Evolutionary conservation across 106 monocot genomes (phyloP), one percentile per base, ranked within the genome.

Genomic region (Dendrobium chrysotoxum): DNA sequence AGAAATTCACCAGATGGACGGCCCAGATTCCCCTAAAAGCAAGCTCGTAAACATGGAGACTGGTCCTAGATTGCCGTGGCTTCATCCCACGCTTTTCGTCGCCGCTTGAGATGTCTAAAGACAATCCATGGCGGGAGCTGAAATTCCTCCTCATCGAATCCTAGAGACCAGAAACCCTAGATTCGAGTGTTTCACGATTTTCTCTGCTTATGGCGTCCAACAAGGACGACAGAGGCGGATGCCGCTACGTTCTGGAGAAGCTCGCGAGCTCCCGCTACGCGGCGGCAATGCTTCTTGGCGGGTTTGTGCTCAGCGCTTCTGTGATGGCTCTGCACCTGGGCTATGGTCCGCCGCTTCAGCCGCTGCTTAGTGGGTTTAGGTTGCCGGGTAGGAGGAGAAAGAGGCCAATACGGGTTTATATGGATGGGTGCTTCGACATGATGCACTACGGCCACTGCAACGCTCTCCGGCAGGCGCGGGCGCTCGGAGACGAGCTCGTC

Each of bases 381-480:
- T 28, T 74, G 21, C 21, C 41, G 55, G 47, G 83, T 78, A 53
- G 80, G 74, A 90, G 55, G 85, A 90, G 84, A 85, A 85, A 80
- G 80, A 85, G 77, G 82, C 90, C 90, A 13, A 82, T 97, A 16
- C 79, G 94, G 77, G 96, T 97, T 11, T 97, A 97, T 86, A 97
- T 97, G 94, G 96, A 94, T 61, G 96, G 96, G 3, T 97, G 94
- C 90, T 97, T 97, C 77, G 92, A 97, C 82, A 97, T 97, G 92
- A 97, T 97, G 96, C 96, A 97, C 84, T 97, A 97, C 77, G 96
- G 94, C 18, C 96, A 97, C 76, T 97, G 96, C 81, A 97, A 94
- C 79, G 96, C 96, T 0, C 86, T 97, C 68, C 85, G 96, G 72
- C 96, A 97, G 84, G 96, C 96, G 39, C 87, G 87, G 44, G 92